Conservation (phyloP, 108 stramenopile species). For the Epithemia pelagica region DNA sequence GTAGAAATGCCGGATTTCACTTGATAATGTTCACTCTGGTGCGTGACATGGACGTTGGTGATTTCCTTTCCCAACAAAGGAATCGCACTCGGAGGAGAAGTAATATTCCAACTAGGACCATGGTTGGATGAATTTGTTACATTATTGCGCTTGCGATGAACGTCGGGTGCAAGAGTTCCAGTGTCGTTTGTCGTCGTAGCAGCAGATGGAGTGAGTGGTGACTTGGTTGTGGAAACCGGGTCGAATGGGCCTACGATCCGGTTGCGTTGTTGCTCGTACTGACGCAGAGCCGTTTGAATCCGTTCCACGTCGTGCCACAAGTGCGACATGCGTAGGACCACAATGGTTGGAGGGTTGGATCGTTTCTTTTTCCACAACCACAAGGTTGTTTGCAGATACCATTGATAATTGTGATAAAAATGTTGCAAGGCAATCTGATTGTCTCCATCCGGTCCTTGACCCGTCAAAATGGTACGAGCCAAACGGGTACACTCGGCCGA, state of each 20-base stretch:
- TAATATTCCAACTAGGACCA: too few relatives aligned
- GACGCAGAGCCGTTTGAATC: not conserved
- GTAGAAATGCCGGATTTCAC: conserved; percentile 1
- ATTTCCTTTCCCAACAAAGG: too few relatives aligned
- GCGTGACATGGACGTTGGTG: not conserved
- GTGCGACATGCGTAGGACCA: not conserved
- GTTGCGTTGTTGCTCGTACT: not conserved
- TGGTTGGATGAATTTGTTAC: not conserved
- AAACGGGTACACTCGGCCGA: not conserved
- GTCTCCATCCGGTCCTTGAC: not conserved
- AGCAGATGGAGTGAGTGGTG: too few relatives aligned
- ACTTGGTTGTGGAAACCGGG: too few relatives aligned
- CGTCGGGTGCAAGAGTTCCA: not conserved
- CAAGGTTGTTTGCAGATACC: not conserved
- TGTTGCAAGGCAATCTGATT: not conserved
- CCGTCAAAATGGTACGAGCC: conserved; percentile 7
- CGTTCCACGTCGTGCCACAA: not conserved
- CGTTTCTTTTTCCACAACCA: not conserved
- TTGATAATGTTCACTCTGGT: not conserved
- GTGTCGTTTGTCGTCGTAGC: too few relatives aligned
- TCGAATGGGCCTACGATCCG: too few relatives aligned
- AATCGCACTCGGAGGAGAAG: too few relatives aligned
- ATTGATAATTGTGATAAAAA: not conserved
- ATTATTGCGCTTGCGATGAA: not conserved
- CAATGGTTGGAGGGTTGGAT: not conserved